Percentiles rank a stretch among this genome's conserved stretches.
Evolutionary conservation across 208 protist species (phyloP).

Genomic region (Trichomonas gallinae): DNA sequence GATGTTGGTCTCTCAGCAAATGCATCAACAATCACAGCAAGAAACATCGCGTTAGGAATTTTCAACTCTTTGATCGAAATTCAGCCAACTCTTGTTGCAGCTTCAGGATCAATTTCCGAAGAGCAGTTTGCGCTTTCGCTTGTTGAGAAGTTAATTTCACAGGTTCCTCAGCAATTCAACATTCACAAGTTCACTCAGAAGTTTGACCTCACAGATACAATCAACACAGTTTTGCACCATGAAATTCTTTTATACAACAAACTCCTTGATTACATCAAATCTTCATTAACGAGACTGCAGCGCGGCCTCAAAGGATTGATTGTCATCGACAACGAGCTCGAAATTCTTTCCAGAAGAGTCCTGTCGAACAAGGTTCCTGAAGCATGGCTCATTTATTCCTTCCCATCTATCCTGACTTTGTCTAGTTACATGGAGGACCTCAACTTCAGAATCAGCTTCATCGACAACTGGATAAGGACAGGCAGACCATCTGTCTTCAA

Average conservation of each 20-base stretch:
- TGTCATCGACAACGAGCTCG: conserved; percentile 54
- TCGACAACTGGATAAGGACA: conserved; percentile 62
- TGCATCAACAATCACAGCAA: neutral
- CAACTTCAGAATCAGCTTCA: conserved; percentile 68
- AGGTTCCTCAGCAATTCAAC: neutral
- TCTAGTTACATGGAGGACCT: conserved; percentile 82
- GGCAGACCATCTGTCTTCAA: conserved; percentile 48
- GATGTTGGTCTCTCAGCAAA: neutral
- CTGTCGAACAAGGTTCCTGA: conserved; percentile 63
- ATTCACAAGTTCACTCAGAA: neutral
- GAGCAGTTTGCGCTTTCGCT: neutral
- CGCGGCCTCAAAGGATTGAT: conserved; percentile 66
- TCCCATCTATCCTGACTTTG: conserved; percentile 75
- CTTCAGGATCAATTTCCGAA: neutral
- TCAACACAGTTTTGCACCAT: conserved; percentile 83
- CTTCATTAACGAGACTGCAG: conserved; percentile 76
- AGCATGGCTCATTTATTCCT: conserved; percentile 74
- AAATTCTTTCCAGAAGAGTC: conserved; percentile 47
- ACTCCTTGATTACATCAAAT: conserved; percentile 65
- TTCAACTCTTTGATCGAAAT: neutral
- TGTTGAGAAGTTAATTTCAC: neutral
- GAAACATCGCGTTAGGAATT: neutral
- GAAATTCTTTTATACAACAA: conserved; percentile 54
- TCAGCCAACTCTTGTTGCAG: neutral
- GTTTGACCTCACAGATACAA: neutral